Evolutionary conservation across 129 eudicot genomes (phyloP), one percentile per base, ranked within the genome.

Genomic region (Flaveria brownii): DNA sequence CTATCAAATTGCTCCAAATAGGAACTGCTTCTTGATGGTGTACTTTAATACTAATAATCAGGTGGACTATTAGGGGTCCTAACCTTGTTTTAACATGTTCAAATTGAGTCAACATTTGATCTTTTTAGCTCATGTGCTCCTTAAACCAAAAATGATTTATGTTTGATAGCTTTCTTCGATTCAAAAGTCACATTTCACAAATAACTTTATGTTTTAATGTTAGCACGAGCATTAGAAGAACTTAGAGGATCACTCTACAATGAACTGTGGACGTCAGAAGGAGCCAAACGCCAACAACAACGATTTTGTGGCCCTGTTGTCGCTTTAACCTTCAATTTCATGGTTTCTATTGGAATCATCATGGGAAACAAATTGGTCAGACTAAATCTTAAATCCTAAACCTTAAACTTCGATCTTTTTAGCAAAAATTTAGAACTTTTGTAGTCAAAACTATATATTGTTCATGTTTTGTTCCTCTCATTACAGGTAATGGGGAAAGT

Each of bases 231-330:
- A 9, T 42, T 91, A 82, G 97, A 91, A 82, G 97, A 91, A 70
- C 77, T 87, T 71, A 82, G 92, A 87, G 86, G 89, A 42, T 63
- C 87, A 61, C 85, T 91, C 51, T 91, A 88, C 72, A 87, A 82
- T 50, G 97, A 89, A 51, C 84, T 89, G 36, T 81, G 88, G 41
- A 89, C 96, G 26, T 81, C 90, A 66, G 96, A 88, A 82, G 93
- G 95, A 43, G 97, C 97, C 59, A 91, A 85, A 72, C 86, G 92
- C 8, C 92, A 87, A 56, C 97, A 91, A 51, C 97, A 91, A 79
- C 84, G 97, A 52, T 43, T 81, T 60, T 91, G 97, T 52, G 96
- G 97, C 30, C 97, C 96, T 14, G 67, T 85, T 61, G 90, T 89
- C 12, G 96, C 96, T 0, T 81, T 89, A 89, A 66, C 96, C 26